Evolutionary conservation across 768 basidiomycete species (phyloP).

Genomic region (Amanita inopinata): DNA sequence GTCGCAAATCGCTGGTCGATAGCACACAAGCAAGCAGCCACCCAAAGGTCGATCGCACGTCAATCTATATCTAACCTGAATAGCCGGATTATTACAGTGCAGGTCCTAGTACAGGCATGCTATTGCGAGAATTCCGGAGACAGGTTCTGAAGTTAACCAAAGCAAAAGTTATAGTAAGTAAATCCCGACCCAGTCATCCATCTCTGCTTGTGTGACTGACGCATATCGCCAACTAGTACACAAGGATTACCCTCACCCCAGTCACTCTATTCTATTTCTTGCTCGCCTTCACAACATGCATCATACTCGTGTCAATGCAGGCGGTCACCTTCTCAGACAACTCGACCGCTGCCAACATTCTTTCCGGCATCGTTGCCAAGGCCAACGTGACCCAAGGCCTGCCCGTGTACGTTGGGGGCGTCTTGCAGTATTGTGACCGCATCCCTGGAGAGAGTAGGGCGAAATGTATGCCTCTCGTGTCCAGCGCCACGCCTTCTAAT

Average conservation of each 20-base stretch:
- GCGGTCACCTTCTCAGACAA: conserved; percentile 28
- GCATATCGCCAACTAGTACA: too few relatives aligned
- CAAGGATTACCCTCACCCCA: conserved; percentile 38
- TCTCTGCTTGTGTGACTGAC: too few relatives aligned
- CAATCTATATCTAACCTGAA: too few relatives aligned
- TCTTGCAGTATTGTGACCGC: conserved; percentile 28
- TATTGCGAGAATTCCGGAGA: neutral
- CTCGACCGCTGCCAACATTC: conserved; percentile 20
- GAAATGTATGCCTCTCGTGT: conserved; percentile 15
- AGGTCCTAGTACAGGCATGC: too few relatives aligned
- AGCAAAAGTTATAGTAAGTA: neutral
- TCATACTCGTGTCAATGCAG: conserved; percentile 33
- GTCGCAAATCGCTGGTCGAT: neutral
- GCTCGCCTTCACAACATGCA: conserved; percentile 31
- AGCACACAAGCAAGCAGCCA: neutral
- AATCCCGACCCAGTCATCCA: too few relatives aligned
- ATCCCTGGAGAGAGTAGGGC: conserved; percentile 24
- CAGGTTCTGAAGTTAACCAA: neutral
- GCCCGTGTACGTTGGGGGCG: conserved; percentile 16
- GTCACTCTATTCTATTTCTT: conserved; percentile 40
- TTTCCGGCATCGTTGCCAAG: conserved; percentile 23
- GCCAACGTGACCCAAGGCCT: conserved; percentile 18
- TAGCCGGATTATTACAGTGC: too few relatives aligned
- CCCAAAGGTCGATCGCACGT: too few relatives aligned
- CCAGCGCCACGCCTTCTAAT: neutral